Conservation (phyloP, 2,329 filamentous ascomycete species). For the Stagonosporopsis chrysanthemi region DNA sequence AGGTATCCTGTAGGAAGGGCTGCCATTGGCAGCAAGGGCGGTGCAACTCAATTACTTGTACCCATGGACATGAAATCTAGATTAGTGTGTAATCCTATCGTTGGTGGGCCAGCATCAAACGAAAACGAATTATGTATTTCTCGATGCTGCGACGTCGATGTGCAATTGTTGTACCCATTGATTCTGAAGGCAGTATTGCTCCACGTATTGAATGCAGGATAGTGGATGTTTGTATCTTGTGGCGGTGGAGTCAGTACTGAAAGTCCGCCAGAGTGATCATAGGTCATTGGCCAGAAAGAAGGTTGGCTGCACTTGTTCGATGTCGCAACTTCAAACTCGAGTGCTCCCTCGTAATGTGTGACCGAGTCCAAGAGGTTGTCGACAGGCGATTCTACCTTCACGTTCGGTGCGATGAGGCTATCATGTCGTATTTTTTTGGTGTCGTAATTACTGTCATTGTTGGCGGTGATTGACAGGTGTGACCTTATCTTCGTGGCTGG, state of each 20-base stretch:
- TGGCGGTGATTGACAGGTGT: not conserved
- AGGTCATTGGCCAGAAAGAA: constrained; percentile 2
- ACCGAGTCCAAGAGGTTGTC: not conserved
- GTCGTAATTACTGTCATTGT: not conserved
- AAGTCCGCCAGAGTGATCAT: not conserved
- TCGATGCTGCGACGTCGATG: not conserved
- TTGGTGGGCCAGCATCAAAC: not conserved
- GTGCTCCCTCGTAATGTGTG: not conserved
- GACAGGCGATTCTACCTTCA: not conserved
- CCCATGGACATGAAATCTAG: constrained; percentile 10
- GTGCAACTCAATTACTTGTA: not conserved
- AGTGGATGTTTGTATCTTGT: not conserved
- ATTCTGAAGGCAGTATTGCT: not conserved
- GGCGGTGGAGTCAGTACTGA: not conserved
- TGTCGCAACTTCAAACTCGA: not conserved
- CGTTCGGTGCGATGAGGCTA: not conserved
- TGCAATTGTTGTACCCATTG: not conserved
- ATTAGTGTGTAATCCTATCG: not conserved
- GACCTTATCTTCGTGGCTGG: not conserved
- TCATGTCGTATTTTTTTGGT: constrained; percentile 2
- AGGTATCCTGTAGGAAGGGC: not conserved
- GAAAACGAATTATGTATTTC: not conserved
- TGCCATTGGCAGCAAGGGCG: not conserved
- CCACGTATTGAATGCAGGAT: not conserved
- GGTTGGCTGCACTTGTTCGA: not conserved